Evolutionary conservation across 768 basidiomycete species (phyloP).

Genomic region (Trametes cingulata): DNA sequence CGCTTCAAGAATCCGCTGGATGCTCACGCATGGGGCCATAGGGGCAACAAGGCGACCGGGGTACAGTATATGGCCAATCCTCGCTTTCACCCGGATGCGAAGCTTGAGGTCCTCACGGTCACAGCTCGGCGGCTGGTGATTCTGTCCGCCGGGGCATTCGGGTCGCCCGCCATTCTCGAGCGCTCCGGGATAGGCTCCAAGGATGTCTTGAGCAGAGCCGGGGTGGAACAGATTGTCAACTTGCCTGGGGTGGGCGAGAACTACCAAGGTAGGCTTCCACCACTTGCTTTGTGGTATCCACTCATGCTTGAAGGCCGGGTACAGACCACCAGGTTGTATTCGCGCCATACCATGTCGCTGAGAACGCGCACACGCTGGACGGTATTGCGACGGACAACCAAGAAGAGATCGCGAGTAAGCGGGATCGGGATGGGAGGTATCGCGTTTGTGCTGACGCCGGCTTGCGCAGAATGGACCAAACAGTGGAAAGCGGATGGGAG

Average conservation of each 20-base stretch:
- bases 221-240: conserved; percentile 36
- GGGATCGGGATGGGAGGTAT: neutral
- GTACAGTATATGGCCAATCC: conserved; percentile 35
- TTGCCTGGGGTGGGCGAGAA: conserved; percentile 47
- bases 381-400: conserved; percentile 17
- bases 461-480: conserved; percentile 32
- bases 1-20: neutral
- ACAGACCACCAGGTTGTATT: conserved; percentile 22
- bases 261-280: conserved; percentile 35
- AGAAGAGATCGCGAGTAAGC: conserved; percentile 24
- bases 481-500: conserved; percentile 41
- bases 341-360: conserved; percentile 12
- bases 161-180: conserved; percentile 54
- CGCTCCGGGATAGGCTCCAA: conserved; percentile 47
- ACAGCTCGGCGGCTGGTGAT: conserved; percentile 40
- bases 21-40: too few relatives aligned
- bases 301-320: too few relatives aligned
- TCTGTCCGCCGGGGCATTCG: conserved; percentile 41
- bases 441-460: neutral
- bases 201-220: conserved; percentile 31
- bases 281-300: too few relatives aligned
- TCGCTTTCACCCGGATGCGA: conserved; percentile 21
- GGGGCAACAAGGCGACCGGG: too few relatives aligned
- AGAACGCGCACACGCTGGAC: conserved; percentile 26
- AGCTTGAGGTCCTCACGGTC: conserved; percentile 18